Evolutionary conservation across 176 grass and related monocot genomes (phyloP).

Genomic region (Cenchrus purpureus): DNA sequence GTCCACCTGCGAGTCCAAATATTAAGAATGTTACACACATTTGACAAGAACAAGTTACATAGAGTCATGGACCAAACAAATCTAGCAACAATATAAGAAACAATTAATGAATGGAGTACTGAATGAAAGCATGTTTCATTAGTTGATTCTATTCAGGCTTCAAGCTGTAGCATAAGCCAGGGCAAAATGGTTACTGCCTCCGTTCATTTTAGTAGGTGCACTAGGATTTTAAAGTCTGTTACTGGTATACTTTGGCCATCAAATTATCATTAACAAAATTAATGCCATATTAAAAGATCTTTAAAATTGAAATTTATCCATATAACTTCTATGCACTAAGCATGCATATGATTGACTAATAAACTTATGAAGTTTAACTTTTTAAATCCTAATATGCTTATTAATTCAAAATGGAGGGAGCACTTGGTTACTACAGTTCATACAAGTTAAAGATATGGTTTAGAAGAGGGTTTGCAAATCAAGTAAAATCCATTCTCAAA

Average conservation of each 20-base stretch:
- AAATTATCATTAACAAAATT: too few relatives aligned
- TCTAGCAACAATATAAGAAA: slow-evolving; percentile 2
- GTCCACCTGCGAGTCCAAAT: slow-evolving; percentile 68
- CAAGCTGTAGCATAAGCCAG: slow-evolving; percentile 5
- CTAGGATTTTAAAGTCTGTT: too few relatives aligned
- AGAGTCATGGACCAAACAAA: slow-evolving; percentile 14
- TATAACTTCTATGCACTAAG: too few relatives aligned
- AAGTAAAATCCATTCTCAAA: slow-evolving; percentile 24
- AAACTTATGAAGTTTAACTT: too few relatives aligned
- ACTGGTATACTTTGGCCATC: too few relatives aligned
- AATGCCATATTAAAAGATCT: too few relatives aligned
- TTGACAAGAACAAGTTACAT: slow-evolving; percentile 28
- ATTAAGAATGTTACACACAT: slow-evolving; percentile 16
- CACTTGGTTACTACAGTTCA: slow-evolving; percentile 7
- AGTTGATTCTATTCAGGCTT: neutral
- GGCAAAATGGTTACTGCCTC: neutral
- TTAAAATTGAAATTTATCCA: too few relatives aligned
- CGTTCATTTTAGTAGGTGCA: too few relatives aligned
- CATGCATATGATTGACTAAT: too few relatives aligned
- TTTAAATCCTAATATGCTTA: too few relatives aligned
- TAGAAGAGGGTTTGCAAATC: slow-evolving; percentile 13
- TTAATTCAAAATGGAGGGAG: too few relatives aligned
- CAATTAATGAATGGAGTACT: slow-evolving; percentile 27
- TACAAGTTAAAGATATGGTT: slow-evolving; percentile 20
- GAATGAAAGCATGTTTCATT: neutral